Base-by-base conservation (phyloP, 1,139 yeast species). In the Sugiyamaella novakii region DNA sequence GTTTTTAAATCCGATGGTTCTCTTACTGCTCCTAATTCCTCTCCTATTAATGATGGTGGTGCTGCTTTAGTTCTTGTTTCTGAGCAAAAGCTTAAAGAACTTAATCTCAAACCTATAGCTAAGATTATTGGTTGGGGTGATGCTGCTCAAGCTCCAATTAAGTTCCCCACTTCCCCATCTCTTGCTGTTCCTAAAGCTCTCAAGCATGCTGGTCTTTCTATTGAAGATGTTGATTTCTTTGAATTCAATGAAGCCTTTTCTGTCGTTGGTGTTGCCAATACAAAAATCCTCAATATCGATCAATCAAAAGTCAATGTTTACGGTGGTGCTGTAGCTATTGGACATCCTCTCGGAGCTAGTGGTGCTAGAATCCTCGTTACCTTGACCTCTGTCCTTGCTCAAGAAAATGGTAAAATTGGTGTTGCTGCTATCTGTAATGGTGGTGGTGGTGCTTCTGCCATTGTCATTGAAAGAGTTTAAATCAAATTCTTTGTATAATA, bases 321-420 rank as follows among this genome's bases (percentile, higher is more conserved):
- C 70, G 98, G 98, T 71, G 98, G 98, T 70, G 98, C 98, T 36
- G 98, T 92, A 55, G 98, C 97, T 43, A 69, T 92, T 60, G 98
- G 98, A 46, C 98, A 92, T 70, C 98, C 98, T 64, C 79, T 92
- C 64, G 98, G 98, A 53, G 87, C 96, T 74, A 86, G 96, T 17
- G 98, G 98, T 70, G 97, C 98, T 38, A 84, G 98, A 76, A 80
- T 92, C 64, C 79, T 91, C 52, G 88, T 87, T 59, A 92, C 98
- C 41, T 78, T 92, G 70, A 69, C 83, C 54, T 79, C 85, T 50
- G 84, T 89, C 11, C 79, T 92, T 66, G 61, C 72, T 37, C 96
- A 89, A 73, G 76, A 73, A 63, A 61, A 61, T 45, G 98, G 97
- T 65, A 88, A 84, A 75, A 72, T 83, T 60, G 98, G 98, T 69